These are phyloP conservation scores for Chaetothyriales sp. DNA, from an alignment of 2,329 filamentous ascomycete genomes.

Conservation along the genomic window DNA sequence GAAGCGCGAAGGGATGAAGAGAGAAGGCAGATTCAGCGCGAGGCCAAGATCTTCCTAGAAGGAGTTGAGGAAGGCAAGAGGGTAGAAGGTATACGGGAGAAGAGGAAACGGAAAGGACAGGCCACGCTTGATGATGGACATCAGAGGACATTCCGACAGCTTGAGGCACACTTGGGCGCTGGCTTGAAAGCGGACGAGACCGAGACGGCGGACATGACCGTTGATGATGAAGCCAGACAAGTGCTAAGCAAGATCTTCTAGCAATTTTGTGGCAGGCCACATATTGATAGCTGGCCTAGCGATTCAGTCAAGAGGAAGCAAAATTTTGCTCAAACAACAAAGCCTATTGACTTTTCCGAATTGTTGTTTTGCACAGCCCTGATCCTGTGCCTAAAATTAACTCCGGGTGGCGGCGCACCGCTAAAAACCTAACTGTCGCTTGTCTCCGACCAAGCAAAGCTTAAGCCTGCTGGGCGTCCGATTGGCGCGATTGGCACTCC, in stretches of 20 bases:
- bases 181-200: slow-evolving; percentile 13
- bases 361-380: neutral
- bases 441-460: neutral
- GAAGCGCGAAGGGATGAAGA: slow-evolving; percentile 29
- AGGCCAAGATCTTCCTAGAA: slow-evolving; percentile 29
- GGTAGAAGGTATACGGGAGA: slow-evolving; percentile 26
- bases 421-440: neutral
- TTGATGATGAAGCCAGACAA: slow-evolving; percentile 28
- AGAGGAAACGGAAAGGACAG: slow-evolving; percentile 26
- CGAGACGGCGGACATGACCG: slow-evolving; percentile 15
- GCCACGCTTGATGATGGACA: slow-evolving; percentile 10
- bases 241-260: slow-evolving; percentile 34
- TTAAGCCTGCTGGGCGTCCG: neutral
- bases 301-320: too few relatives aligned
- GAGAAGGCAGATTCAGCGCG: slow-evolving; percentile 27
- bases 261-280: neutral
- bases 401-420: neutral
- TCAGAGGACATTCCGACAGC: slow-evolving; percentile 28
- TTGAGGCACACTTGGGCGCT: slow-evolving; percentile 21
- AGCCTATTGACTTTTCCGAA: neutral
- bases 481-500: too few relatives aligned
- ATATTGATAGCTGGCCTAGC: neutral
- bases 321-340: too few relatives aligned
- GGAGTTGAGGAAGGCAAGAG: slow-evolving; percentile 23
- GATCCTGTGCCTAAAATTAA: neutral